Evolutionary conservation across 164 flowering plant genomes (phyloP).

Genomic region (Platanus orientalis): DNA sequence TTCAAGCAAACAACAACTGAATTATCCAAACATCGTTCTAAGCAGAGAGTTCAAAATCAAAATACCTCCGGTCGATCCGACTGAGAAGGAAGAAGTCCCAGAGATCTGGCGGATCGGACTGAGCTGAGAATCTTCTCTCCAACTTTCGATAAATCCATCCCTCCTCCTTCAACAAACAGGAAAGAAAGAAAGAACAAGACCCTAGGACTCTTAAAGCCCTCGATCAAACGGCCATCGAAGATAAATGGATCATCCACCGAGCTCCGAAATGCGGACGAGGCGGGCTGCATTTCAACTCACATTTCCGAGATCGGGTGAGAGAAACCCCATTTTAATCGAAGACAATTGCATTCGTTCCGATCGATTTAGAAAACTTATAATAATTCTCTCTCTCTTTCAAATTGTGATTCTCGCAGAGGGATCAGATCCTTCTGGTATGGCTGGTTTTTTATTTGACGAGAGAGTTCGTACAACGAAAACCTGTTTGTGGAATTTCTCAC

Average conservation of each 20-base stretch:
- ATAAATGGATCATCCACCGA: slow-evolving; percentile 24
- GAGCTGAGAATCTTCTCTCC: slow-evolving; percentile 95
- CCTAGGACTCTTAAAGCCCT: slow-evolving; percentile 54
- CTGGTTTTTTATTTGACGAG: too few relatives aligned
- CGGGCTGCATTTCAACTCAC: slow-evolving; percentile 52
- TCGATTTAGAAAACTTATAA: too few relatives aligned
- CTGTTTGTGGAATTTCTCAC: too few relatives aligned
- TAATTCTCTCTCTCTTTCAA: too few relatives aligned
- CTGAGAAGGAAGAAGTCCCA: slow-evolving; percentile 67
- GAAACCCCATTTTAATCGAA: too few relatives aligned
- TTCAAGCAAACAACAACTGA: background rate
- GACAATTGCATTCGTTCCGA: too few relatives aligned
- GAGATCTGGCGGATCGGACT: slow-evolving; percentile 85
- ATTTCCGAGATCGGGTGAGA: too few relatives aligned
- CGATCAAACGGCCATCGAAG: slow-evolving; percentile 40
- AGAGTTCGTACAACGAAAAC: too few relatives aligned
- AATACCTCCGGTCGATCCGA: slow-evolving; percentile 92
- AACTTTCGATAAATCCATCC: slow-evolving; percentile 91
- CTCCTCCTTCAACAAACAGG: slow-evolving; percentile 58
- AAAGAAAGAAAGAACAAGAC: slow-evolving; percentile 55
- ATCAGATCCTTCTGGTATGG: too few relatives aligned
- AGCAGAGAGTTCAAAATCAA: too few relatives aligned
- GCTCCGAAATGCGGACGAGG: slow-evolving; percentile 33
- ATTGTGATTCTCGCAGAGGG: too few relatives aligned
- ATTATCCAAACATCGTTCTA: too few relatives aligned